Percentiles rank a stretch among this genome's conserved stretches.
phyloP scores from a whole-genome alignment of 768 basidiomycete species.

The Lentinula raphanica region DNA sequence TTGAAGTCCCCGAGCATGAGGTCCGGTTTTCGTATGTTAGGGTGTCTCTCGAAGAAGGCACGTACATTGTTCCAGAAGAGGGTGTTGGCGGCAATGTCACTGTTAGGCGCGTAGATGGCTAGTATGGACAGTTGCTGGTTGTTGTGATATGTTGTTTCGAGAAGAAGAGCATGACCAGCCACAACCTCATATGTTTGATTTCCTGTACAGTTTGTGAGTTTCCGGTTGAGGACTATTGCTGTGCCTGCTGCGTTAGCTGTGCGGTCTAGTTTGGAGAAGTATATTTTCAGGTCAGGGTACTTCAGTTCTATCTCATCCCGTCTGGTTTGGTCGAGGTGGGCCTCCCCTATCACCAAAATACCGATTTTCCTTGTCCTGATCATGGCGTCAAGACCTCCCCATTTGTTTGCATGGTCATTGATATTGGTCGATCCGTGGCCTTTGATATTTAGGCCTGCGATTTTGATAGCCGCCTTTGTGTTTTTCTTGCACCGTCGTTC shows the following conservation, averaged over 20 bases:
- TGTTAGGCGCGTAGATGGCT: conserved; percentile 32
- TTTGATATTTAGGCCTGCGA: conserved; percentile 8
- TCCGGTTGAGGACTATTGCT: conserved; percentile 30
- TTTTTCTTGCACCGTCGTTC: not conserved
- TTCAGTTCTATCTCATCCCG: no score
- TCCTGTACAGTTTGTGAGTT: conserved; percentile 14
- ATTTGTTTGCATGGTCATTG: conserved; percentile 7
- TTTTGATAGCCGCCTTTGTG: not conserved
- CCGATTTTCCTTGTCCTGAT: conserved; percentile 20
- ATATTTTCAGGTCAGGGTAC: conserved; percentile 12
- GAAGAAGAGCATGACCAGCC: conserved; percentile 21
- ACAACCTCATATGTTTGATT: conserved; percentile 12
- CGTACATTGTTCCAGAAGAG: conserved; percentile 24
- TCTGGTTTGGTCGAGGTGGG: conserved; percentile 21
- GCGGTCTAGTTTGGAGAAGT: conserved; percentile 11
- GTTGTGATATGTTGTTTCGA: conserved; percentile 16
- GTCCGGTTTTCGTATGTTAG: conserved; percentile 19
- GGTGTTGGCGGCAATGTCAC: conserved; percentile 14
- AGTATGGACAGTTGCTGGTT: conserved; percentile 19
- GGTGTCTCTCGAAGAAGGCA: conserved; percentile 6
- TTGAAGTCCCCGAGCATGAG: conserved; percentile 39
- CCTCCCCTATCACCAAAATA: conserved; percentile 25
- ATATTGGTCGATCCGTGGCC: not conserved
- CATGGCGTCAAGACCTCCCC: conserved; percentile 14
- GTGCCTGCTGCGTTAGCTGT: no score